phyloP scores from a whole-genome alignment of 139 green algal species.

The Spirogloea muscicola region DNA sequence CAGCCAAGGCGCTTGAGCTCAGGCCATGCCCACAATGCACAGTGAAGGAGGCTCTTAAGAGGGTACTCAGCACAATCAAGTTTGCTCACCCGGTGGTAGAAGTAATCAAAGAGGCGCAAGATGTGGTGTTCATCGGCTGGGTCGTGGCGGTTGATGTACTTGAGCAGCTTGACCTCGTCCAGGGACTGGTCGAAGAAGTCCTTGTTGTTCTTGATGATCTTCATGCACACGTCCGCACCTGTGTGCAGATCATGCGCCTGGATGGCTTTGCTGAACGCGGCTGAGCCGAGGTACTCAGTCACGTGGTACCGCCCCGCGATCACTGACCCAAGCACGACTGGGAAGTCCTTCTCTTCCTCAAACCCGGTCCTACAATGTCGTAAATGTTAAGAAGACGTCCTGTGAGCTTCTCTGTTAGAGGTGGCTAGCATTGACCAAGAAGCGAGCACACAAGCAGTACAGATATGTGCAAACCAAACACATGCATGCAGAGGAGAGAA shows the following conservation, averaged over 20 bases:
- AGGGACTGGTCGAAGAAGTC: constrained; percentile 96
- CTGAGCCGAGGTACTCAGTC: constrained; percentile 80
- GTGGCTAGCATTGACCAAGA: not conserved
- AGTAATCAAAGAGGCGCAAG: constrained; percentile 91
- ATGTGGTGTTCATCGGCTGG: constrained; percentile 80
- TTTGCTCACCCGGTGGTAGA: constrained; percentile 83
- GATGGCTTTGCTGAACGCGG: constrained; percentile 85
- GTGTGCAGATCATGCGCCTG: constrained; percentile 86
- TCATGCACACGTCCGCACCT: constrained; percentile 78
- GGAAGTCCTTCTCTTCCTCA: constrained; percentile 84
- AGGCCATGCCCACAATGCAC: no score
- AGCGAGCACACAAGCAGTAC: not conserved
- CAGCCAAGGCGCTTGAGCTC: no score
- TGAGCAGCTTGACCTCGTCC: constrained; percentile 95
- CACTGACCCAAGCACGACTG: constrained; percentile 72
- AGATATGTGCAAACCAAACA: not conserved
- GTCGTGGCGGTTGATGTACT: constrained; percentile 80
- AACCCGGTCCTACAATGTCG: constrained; percentile 70
- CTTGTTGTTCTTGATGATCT: constrained; percentile 98
- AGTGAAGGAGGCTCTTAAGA: no score
- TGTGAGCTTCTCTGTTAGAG: not conserved
- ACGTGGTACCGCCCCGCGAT: constrained; percentile 88
- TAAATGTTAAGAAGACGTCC: not conserved
- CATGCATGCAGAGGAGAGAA: not conserved
- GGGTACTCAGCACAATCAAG: no score